Conservation (phyloP, 371 early-diverging fungal genomes). For the Lichtheimia ramosa region DNA sequence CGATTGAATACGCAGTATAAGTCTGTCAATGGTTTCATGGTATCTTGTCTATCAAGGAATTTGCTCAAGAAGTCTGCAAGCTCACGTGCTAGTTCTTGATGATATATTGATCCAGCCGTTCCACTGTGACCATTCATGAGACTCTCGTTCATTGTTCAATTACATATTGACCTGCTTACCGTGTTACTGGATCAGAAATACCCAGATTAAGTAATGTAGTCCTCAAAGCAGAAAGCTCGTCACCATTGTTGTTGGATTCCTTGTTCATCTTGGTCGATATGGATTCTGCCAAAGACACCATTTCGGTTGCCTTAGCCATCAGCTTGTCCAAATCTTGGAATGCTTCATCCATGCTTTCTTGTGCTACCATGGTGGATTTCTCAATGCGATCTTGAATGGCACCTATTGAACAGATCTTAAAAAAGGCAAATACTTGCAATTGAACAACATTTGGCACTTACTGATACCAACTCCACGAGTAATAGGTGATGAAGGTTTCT, state of each 20-base stretch:
- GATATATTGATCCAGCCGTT: slow-evolving; percentile 82
- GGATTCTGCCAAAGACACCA: slow-evolving; percentile 81
- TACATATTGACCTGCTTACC: slow-evolving; percentile 29
- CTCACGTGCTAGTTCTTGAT: slow-evolving; percentile 82
- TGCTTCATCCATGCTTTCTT: slow-evolving; percentile 73
- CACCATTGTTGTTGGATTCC: slow-evolving; percentile 42
- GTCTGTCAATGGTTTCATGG: slow-evolving; percentile 84
- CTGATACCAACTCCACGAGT: slow-evolving; percentile 45
- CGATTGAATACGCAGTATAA: slow-evolving; percentile 91
- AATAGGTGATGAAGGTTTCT: slow-evolving; percentile 6
- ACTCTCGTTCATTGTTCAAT: no score
- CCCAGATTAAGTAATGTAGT: slow-evolving; percentile 82
- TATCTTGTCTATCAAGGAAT: slow-evolving; percentile 60
- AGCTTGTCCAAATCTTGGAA: slow-evolving; percentile 85
- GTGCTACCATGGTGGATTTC: slow-evolving; percentile 59
- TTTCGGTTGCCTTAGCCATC: slow-evolving; percentile 84
- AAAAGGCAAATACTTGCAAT: neutral
- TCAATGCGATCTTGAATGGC: slow-evolving; percentile 76
- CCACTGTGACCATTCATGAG: slow-evolving; percentile 40
- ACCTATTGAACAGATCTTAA: slow-evolving; percentile 31
- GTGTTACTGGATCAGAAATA: slow-evolving; percentile 86
- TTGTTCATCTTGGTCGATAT: slow-evolving; percentile 66
- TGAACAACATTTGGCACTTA: slow-evolving; percentile 13
- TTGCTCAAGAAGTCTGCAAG: slow-evolving; percentile 77
- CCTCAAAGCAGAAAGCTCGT: slow-evolving; percentile 60